Evolutionary conservation across 2,329 filamentous ascomycete species (phyloP), one percentile per base, ranked within the genome.

Genomic region (Fusarium aywerte): DNA sequence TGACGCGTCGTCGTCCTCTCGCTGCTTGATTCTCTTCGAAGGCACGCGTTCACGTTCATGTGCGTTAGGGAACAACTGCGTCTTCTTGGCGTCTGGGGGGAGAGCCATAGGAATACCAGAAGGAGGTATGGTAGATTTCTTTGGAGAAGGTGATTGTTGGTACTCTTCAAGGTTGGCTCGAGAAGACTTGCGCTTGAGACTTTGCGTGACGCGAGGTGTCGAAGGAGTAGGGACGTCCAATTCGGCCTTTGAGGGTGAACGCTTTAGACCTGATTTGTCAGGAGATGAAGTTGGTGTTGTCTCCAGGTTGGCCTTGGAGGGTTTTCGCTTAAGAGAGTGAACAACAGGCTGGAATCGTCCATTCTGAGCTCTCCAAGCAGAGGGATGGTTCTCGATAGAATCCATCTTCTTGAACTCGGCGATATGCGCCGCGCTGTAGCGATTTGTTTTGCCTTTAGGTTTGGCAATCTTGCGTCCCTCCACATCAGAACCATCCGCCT

Each of bases 381-480:
- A 97, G 10, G 93, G 85, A 76, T 97, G 94, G 65, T 90, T 90
- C 40, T 89, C 92, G 74, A 98, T 97, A 3, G 94, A 97, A 76
- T 97, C 93, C 95, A 98, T 97, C 83, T 97, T 98, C 80, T 92
- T 92, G 81, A 98, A 97, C 74, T 95, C 87, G 48, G 90, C 89
- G 87, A 92, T 91, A 76, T 98, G 95, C 35, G 87, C 89, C 65
- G 93, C 90, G 76, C 92, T 97, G 80, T 90, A 98, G 43, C 95
- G 90, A 47, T 89, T 83, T 49, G 88, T 85, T 76, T 90, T 94
- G 70, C 92, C 89, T 80, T 90, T 96, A 13, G 94, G 88, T 69
- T 88, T 88, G 8, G 91, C 94, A 74, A 97, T 91, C 77, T 89
- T 92, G 68, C 95, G 90, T 35, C 79, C 80, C 16, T 83, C 82